Evolutionary conservation across 2,329 filamentous ascomycete species (phyloP), one percentile per base, ranked within the genome.

Genomic region (Alternaria dauci): DNA sequence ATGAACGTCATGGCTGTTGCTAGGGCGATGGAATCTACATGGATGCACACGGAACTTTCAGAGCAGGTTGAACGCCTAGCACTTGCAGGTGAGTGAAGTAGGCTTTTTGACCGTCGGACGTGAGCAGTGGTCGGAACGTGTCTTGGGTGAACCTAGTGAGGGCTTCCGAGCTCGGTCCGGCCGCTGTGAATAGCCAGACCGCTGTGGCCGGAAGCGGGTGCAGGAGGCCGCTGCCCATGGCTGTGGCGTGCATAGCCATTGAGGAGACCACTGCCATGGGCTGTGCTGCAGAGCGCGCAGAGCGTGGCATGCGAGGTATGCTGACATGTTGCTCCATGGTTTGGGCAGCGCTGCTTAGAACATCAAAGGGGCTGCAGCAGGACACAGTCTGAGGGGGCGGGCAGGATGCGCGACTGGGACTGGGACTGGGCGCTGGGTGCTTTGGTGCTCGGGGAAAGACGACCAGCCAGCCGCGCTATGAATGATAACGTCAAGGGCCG

Each of bases 391-490:
- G 58, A 46, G 32, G 32, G 32, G 32, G 32, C 32, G 14, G 32
- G 51, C 54, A 57, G 50, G 46, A 18, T 59, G 61, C 58, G 61
- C 55, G 57, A 59, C 55, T 46, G 57, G 57, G 56, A 61, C 52
- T 58, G 60, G 58, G 57, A 61, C 55, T 58, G 60, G 57, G 48
- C 58, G 63, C 34, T 51, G 58, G 54, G 54, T 32, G 54, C 55
- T 52, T 23, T 57, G 55, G 55, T 52, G 59, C 50, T 55, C 56
- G 50, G 59, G 59, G 46, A 58, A 47, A 52, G 55, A 52, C 61
- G 20, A 58, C 39, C 51, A 71, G 69, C 67, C 67, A 69, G 71
- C 65, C 64, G 63, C 60, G 59, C 63, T 63, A 65, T 65, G 54
- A 50, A 55, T 59, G 65, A 67, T 68, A 70, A 66, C 70, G 65